Evolutionary conservation across 2,329 filamentous ascomycete genomes (phyloP).

Genomic region (Pseudofabraea citricarpa): DNA sequence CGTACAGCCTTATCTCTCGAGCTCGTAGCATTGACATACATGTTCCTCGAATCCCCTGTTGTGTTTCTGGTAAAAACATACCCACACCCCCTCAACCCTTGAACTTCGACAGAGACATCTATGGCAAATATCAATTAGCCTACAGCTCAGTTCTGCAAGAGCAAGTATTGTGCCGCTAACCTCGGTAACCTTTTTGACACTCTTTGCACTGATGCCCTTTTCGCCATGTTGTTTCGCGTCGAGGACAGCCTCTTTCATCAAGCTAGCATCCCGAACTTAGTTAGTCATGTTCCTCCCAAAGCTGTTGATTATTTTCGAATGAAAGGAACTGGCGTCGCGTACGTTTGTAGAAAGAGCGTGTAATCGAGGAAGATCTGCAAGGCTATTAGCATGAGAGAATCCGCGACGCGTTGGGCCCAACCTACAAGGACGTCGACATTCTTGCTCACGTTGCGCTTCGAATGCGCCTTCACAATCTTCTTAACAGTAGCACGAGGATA

Average conservation of each 20-base stretch:
- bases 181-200: conserved; percentile 72
- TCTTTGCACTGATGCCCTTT: conserved; percentile 67
- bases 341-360: conserved; percentile 71
- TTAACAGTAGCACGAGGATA: conserved; percentile 83
- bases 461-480: conserved; percentile 86
- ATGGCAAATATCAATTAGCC: neutral
- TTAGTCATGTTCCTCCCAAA: neutral
- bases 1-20: too few relatives aligned
- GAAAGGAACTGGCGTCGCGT: conserved; percentile 12
- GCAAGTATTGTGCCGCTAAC: conserved; percentile 36
- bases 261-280: conserved; percentile 44
- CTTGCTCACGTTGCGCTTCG: conserved; percentile 73
- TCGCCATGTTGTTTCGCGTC: conserved; percentile 71
- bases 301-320: neutral
- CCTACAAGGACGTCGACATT: conserved; percentile 80
- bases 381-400: conserved; percentile 7
- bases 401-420: conserved; percentile 16
- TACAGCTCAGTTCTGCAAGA: neutral
- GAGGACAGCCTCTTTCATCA: conserved; percentile 77
- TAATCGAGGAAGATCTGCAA: conserved; percentile 86
- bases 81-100: conserved; percentile 22
- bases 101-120: conserved; percentile 25
- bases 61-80: too few relatives aligned
- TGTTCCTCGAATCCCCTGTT: too few relatives aligned
- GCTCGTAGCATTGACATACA: too few relatives aligned